Evolutionary conservation across 2,329 filamentous ascomycete species (phyloP).

Genomic region (Alternaria triticina): DNA sequence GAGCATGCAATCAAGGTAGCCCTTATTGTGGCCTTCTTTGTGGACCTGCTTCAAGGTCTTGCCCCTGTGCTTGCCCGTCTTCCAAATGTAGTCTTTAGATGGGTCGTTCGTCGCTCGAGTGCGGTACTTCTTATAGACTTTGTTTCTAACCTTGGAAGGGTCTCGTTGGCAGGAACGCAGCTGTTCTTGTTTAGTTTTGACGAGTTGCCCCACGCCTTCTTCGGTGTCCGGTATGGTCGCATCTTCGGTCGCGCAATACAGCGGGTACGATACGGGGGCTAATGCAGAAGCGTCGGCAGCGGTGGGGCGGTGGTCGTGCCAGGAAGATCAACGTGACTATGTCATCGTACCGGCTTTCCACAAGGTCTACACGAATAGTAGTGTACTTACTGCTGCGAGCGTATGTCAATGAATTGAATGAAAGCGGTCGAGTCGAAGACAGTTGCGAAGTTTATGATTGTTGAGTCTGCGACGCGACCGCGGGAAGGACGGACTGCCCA

Average conservation of each 20-base stretch:
- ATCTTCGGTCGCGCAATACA: background rate
- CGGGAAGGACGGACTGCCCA: background rate
- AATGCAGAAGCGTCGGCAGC: background rate
- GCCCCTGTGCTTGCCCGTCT: background rate
- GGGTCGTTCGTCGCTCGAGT: background rate
- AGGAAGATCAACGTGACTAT: background rate
- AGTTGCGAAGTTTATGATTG: background rate
- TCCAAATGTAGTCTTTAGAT: background rate
- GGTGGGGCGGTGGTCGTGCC: background rate
- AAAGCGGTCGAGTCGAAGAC: background rate
- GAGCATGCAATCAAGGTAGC: background rate
- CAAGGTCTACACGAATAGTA: background rate
- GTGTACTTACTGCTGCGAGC: background rate
- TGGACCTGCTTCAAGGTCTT: background rate
- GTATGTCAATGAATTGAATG: background rate
- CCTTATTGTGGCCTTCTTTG: background rate
- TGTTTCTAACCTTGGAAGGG: background rate
- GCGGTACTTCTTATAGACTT: background rate
- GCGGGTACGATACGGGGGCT: background rate
- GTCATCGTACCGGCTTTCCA: background rate
- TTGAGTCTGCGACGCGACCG: background rate
- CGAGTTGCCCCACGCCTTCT: background rate
- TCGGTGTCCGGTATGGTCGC: background rate
- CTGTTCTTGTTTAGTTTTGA: background rate
- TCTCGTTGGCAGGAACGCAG: background rate